Percentiles rank a stretch among this genome's conserved stretches.
These are phyloP conservation scores for Aphanoascus verrucosus DNA, from an alignment of 2,329 filamentous ascomycete species.

Conservation along the genomic window DNA sequence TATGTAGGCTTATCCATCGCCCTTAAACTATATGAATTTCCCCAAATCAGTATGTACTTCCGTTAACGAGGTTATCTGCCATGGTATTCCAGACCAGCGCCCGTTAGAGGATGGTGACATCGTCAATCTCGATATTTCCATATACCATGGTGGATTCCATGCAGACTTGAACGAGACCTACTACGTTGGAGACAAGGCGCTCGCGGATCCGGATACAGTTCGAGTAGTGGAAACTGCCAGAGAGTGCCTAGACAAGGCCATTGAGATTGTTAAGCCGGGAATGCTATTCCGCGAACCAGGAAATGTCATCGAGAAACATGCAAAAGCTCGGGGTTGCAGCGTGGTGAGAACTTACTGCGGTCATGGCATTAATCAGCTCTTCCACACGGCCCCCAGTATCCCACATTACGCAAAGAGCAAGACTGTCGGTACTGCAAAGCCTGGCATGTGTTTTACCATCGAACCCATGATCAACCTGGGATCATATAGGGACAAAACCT, in stretches of 20 bases:
- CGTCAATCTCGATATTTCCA: constrained; percentile 87
- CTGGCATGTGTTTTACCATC: constrained; percentile 97
- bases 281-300: constrained; percentile 87
- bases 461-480: constrained; percentile 97
- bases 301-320: constrained; percentile 89
- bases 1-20: constrained; percentile 76
- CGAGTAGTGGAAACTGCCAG: constrained; percentile 83
- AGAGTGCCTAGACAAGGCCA: constrained; percentile 81
- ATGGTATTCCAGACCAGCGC: constrained; percentile 91
- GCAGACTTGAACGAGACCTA: constrained; percentile 98
- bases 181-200: constrained; percentile 84
- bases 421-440: constrained; percentile 84
- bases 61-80: constrained; percentile 93
- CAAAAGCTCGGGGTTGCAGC: constrained; percentile 73
- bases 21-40: constrained; percentile 90
- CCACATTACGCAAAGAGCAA: constrained; percentile 99
- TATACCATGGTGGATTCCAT: constrained; percentile 92
- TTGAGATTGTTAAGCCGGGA: constrained; percentile 84
- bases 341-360: constrained; percentile 95
- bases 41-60: constrained; percentile 98
- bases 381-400: constrained; percentile 88
- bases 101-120: constrained; percentile 86
- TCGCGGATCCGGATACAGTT: constrained; percentile 72
- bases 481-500: constrained; percentile 83
- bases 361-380: constrained; percentile 85